Base-by-base conservation (phyloP, 192 early-diverging fungal genomes). In the Coemansia sp. region DNA sequence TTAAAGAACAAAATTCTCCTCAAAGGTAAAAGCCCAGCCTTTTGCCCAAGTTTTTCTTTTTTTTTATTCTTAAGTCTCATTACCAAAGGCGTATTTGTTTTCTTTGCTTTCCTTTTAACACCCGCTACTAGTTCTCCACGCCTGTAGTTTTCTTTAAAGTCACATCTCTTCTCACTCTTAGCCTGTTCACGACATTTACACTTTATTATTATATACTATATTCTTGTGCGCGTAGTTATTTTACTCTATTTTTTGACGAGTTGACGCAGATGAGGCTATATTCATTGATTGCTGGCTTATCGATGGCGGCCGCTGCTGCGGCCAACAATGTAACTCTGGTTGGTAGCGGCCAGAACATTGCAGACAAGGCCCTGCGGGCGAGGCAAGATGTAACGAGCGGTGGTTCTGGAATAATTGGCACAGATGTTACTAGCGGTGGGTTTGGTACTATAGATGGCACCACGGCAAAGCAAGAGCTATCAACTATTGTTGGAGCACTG, bases 231-330 rank as follows among this genome's bases (percentile, higher is more conserved):
- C 41, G 16, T 43, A 43, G 12, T 43, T 43, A 16, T n/a, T 43
- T 43, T 43, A 43, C 12, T n/a, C 3, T 43, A 16, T 43, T 12
- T 12, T 43, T 43, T 43, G 12, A 54, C 52, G 32, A 32, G 32
- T 32, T 32, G 32, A 32, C 8, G 32, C 32, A 32, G 14, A 54
- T 54, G 53, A 13, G 24, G 23, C 22, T 54, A 13, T 29, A 12
- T 54, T 26, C 22, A 38, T 59, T 68, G 65, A 26, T 63, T 55
- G 71, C 71, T 32, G 71, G 65, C 11, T 61, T 74, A 48, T 74
- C 71, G 32, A 45, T 59, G 24, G 38, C 39, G 2, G 38, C 43
- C 4, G 51, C 61, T 43, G 37, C 19, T 16, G 20, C 37, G 32
- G 32, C 32, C 8, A 32, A 32, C 4, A 10, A 13, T 9, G 13